Conservation (phyloP, 805 yeast species). For the Helenozyma rhizophorensis region DNA sequence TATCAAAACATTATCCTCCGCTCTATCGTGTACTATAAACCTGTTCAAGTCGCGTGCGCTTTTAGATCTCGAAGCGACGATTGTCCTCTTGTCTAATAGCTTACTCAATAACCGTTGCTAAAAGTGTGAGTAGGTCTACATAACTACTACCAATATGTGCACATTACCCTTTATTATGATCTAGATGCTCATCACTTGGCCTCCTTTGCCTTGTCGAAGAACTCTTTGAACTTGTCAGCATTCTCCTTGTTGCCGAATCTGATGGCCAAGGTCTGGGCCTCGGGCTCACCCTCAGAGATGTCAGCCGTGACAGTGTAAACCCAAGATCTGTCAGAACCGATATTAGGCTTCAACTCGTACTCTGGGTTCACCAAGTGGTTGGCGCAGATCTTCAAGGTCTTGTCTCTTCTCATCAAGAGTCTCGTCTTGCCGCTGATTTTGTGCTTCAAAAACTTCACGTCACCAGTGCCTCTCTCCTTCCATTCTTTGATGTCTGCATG, state of each 20-base stretch:
- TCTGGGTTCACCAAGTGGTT: conserved; percentile 87
- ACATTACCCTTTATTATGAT: too few relatives aligned
- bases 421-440: conserved; percentile 78
- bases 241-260: conserved; percentile 90
- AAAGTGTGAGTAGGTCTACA: too few relatives aligned
- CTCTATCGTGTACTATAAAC: too few relatives aligned
- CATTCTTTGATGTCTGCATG: conserved; percentile 83
- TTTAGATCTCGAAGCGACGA: too few relatives aligned
- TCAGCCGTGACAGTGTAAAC: conserved; percentile 94
- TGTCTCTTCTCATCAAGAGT: conserved; percentile 97
- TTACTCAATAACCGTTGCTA: too few relatives aligned
- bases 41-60: too few relatives aligned
- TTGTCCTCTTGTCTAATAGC: too few relatives aligned
- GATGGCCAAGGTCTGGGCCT: conserved; percentile 94
- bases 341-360: conserved; percentile 81
- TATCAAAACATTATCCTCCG: too few relatives aligned
- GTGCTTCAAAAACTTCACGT: conserved; percentile 91
- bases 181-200: conserved; percentile 5
- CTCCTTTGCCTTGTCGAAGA: conserved; percentile 77
- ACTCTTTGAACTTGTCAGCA: conserved; percentile 92
- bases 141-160: too few relatives aligned
- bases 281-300: conserved; percentile 91
- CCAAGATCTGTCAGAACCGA: conserved; percentile 98
- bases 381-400: conserved; percentile 96
- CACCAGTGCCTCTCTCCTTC: conserved; percentile 99